Evolutionary conservation across 2,329 filamentous ascomycete species (phyloP).

Genomic region (Trichoderma lentiforme): DNA sequence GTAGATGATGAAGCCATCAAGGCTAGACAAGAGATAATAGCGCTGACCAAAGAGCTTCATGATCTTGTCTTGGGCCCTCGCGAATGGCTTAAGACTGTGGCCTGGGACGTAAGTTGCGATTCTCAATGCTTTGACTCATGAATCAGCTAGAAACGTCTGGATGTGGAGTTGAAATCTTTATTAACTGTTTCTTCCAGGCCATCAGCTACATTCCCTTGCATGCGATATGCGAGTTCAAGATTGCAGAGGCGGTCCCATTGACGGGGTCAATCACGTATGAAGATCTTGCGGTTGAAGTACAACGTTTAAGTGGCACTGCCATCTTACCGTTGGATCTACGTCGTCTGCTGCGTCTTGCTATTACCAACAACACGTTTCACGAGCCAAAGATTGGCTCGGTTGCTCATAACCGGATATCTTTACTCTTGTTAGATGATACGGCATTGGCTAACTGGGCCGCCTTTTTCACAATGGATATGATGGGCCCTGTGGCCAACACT

Average conservation of each 20-base stretch:
- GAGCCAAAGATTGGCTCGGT: slow-evolving; percentile 38
- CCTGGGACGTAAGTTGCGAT: slow-evolving; percentile 27
- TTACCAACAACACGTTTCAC: slow-evolving; percentile 38
- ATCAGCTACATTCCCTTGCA: slow-evolving; percentile 30
- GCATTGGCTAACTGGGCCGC: slow-evolving; percentile 32
- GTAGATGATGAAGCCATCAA: slow-evolving; percentile 13
- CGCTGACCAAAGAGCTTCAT: slow-evolving; percentile 24
- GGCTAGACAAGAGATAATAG: slow-evolving; percentile 24
- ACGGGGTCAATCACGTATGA: slow-evolving; percentile 28
- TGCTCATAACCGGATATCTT: slow-evolving; percentile 37
- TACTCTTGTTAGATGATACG: slow-evolving; percentile 30
- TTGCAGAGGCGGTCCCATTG: slow-evolving; percentile 31
- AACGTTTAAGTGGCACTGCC: slow-evolving; percentile 20
- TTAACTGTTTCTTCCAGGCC: slow-evolving; percentile 18
- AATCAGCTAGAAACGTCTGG: background rate
- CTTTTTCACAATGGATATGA: slow-evolving; percentile 30
- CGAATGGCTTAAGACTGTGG: slow-evolving; percentile 26
- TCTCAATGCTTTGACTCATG: background rate
- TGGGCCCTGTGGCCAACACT: slow-evolving; percentile 30
- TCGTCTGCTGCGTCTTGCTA: slow-evolving; percentile 39
- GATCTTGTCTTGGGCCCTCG: slow-evolving; percentile 24
- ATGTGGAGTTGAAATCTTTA: background rate
- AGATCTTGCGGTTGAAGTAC: slow-evolving; percentile 25
- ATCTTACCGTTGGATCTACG: slow-evolving; percentile 31
- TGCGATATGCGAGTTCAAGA: slow-evolving; percentile 31